These are phyloP conservation scores for Lentinula guzmanii DNA, from an alignment of 768 basidiomycete genomes.

Conservation along the genomic window DNA sequence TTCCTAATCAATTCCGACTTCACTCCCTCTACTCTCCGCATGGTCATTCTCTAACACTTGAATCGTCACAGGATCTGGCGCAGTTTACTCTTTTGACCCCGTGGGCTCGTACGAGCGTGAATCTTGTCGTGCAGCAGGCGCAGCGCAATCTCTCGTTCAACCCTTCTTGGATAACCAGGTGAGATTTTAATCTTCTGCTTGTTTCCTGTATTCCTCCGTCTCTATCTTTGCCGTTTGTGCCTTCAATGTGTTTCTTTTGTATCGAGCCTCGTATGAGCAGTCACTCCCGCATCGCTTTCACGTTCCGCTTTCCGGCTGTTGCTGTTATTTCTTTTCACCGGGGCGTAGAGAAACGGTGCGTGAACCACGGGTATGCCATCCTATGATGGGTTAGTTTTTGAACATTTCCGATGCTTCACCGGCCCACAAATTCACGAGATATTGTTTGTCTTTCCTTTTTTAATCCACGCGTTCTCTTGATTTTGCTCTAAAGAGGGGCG, in stretches of 20 bases:
- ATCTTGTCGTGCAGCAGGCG: conserved; percentile 92
- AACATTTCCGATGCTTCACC: conserved; percentile 3
- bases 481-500: conserved; percentile 10
- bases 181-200: conserved; percentile 23
- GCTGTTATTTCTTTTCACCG: neutral
- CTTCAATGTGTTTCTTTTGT: neutral
- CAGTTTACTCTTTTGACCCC: conserved; percentile 99
- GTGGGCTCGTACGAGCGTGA: conserved; percentile 98
- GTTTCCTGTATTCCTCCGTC: conserved; percentile 15
- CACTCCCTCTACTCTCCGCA: conserved; percentile 10
- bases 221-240: neutral
- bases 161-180: conserved; percentile 99
- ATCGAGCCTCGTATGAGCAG: neutral
- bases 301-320: neutral
- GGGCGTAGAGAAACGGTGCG: neutral
- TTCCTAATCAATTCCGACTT: conserved; percentile 14
- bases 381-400: neutral
- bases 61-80: conserved; percentile 67
- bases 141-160: conserved; percentile 91
- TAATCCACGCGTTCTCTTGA: neutral
- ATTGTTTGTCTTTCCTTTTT: conserved; percentile 1
- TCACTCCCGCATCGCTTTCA: neutral
- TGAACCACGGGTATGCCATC: neutral
- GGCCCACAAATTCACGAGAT: neutral
- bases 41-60: conserved; percentile 3